Evolutionary conservation across 352 stramenopile genomes (phyloP).

Genomic region (Elongisporangium anandrum): DNA sequence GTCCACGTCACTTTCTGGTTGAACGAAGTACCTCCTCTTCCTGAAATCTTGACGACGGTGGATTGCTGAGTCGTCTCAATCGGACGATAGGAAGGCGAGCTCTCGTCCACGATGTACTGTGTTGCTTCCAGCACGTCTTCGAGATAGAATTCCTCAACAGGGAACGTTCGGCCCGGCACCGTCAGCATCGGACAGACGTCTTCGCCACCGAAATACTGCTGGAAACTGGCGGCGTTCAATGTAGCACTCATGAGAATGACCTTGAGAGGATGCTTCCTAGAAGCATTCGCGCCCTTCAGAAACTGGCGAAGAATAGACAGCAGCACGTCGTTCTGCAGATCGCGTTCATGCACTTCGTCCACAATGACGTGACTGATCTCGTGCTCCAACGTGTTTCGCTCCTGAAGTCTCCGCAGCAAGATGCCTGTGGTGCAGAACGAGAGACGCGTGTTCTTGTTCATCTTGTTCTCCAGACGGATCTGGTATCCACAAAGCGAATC

Average conservation of each 20-base stretch:
- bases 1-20: slow-evolving; percentile 61
- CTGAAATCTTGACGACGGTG: slow-evolving; percentile 58
- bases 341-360: slow-evolving; percentile 97
- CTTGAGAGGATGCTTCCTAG: slow-evolving; percentile 73
- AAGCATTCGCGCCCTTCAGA: slow-evolving; percentile 45
- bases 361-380: slow-evolving; percentile 96
- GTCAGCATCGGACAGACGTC: slow-evolving; percentile 76
- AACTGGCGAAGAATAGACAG: slow-evolving; percentile 88
- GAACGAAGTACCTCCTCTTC: slow-evolving; percentile 55
- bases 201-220: slow-evolving; percentile 91
- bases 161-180: slow-evolving; percentile 94
- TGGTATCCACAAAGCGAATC: slow-evolving; percentile 87
- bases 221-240: slow-evolving; percentile 94
- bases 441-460: slow-evolving; percentile 81
- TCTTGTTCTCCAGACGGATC: slow-evolving; percentile 91
- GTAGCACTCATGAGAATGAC: slow-evolving; percentile 97
- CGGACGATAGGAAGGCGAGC: slow-evolving; percentile 40
- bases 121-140: slow-evolving; percentile 92
- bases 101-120: slow-evolving; percentile 80
- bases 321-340: slow-evolving; percentile 90
- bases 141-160: slow-evolving; percentile 95
- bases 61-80: slow-evolving; percentile 27
- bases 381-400: slow-evolving; percentile 62
- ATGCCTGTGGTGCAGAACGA: slow-evolving; percentile 96
- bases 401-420: slow-evolving; percentile 89